A percentile compares a stretch with the other conserved stretches of the same genome.
Evolutionary conservation across 2,329 filamentous ascomycete genomes (phyloP).

Genomic region (Hymenoscyphus fructigenus): DNA sequence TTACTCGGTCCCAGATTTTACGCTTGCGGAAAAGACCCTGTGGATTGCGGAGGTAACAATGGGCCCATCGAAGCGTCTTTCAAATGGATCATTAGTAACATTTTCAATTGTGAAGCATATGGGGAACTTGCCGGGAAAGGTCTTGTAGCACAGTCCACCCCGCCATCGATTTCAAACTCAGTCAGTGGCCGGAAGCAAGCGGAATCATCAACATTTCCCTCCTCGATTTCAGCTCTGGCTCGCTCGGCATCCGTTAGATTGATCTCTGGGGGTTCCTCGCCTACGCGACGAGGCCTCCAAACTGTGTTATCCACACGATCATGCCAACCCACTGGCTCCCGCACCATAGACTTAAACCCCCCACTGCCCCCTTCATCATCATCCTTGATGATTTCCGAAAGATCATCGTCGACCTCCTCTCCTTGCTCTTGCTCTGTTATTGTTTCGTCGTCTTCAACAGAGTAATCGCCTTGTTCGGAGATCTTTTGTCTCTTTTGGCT

Average conservation of each 20-base stretch:
- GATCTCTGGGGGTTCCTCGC: conserved; percentile 13
- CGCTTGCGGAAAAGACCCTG: conserved; percentile 14
- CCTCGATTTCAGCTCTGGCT: neutral
- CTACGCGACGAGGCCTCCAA: conserved; percentile 30
- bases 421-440: too few species aligned
- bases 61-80: conserved; percentile 9
- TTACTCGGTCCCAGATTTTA: conserved; percentile 33
- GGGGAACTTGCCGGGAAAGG: conserved; percentile 29
- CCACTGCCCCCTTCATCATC: conserved; percentile 19
- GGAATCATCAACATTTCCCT: neutral
- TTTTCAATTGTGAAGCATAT: neutral
- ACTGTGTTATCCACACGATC: conserved; percentile 30
- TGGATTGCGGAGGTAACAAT: conserved; percentile 19
- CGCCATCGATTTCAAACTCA: conserved; percentile 27
- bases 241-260: neutral
- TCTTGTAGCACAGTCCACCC: conserved; percentile 32
- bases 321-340: conserved; percentile 9
- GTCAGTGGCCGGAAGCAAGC: neutral
- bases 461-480: neutral
- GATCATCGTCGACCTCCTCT: neutral
- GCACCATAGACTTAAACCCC: conserved; percentile 27
- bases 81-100: neutral
- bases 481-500: neutral
- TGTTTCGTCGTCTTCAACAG: neutral
- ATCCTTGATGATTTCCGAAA: neutral